A percentile compares a stretch with the other conserved stretches of the same genome.
Evolutionary conservation across 805 yeast genomes (phyloP).

Genomic region (Myxozyma neotropica): DNA sequence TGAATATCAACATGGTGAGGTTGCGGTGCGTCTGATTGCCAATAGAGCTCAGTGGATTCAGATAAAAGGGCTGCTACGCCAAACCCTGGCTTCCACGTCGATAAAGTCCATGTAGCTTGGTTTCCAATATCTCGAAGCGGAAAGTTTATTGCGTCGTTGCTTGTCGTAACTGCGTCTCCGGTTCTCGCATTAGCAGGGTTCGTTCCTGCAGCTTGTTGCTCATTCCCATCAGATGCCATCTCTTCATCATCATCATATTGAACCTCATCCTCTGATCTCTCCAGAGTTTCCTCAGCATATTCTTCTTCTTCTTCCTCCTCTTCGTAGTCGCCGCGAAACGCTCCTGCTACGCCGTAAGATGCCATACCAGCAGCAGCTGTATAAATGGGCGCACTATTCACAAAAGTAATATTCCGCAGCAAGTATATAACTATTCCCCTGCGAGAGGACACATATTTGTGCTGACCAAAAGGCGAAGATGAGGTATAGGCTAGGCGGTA

Average conservation of each 20-base stretch:
- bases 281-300: not conserved
- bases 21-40: slow-evolving; percentile 95
- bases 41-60: slow-evolving; percentile 68
- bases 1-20: slow-evolving; percentile 83
- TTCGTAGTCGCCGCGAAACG: not conserved
- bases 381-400: not conserved
- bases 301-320: not conserved
- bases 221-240: not conserved
- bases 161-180: not conserved
- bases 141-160: not conserved
- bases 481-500: too few relatives aligned
- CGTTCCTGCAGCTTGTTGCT: not conserved
- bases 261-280: not conserved
- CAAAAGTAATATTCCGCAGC: too few relatives aligned
- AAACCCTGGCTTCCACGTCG: slow-evolving; percentile 71
- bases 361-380: not conserved
- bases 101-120: slow-evolving; percentile 80
- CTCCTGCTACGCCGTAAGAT: not conserved
- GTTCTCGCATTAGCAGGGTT: not conserved
- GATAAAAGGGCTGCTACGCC: slow-evolving; percentile 68
- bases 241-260: not conserved
- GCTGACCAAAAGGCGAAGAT: too few relatives aligned
- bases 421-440: too few relatives aligned
- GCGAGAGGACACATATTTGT: too few relatives aligned
- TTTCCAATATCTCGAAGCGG: slow-evolving; percentile 63